Percentiles rank a stretch among this genome's conserved stretches.
Evolutionary conservation across 2,329 filamentous ascomycete species (phyloP).

Genomic region (Apiospora arundinis): DNA sequence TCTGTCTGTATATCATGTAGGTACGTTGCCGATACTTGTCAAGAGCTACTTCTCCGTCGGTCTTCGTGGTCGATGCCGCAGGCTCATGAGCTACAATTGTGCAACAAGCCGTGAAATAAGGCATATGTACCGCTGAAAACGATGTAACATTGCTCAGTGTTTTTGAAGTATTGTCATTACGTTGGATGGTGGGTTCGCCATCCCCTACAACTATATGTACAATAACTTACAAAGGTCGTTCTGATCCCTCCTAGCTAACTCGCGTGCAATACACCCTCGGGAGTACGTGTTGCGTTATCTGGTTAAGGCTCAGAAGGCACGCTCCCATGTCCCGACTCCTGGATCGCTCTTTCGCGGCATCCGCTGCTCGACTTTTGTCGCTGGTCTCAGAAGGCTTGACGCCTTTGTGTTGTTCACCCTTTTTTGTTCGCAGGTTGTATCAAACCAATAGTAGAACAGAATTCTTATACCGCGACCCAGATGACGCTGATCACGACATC

Average conservation of each 20-base stretch:
- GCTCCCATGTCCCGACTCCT: background rate
- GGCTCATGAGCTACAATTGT: background rate
- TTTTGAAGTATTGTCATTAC: constrained; percentile 11
- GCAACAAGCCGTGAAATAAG: background rate
- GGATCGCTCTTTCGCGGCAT: constrained; percentile 13
- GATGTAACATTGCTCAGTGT: background rate
- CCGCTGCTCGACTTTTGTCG: constrained; percentile 12
- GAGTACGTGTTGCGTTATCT: constrained; percentile 8
- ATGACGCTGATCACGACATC: constrained; percentile 76
- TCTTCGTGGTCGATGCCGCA: background rate
- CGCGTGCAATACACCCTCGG: constrained; percentile 13
- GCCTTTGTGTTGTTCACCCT: background rate
- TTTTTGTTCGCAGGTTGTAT: background rate
- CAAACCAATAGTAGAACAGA: background rate
- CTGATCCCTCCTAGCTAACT: constrained; percentile 14
- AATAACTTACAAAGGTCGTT: constrained; percentile 17
- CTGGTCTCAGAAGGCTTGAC: background rate
- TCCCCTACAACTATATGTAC: constrained; percentile 5
- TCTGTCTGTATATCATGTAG: background rate
- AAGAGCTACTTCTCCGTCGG: background rate
- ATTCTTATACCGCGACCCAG: constrained; percentile 72
- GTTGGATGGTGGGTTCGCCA: background rate
- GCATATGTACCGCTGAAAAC: background rate
- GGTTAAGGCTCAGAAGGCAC: background rate
- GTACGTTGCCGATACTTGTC: background rate